Evolutionary conservation across 148 eudicot species (phyloP).

Genomic region (Vaccinium myrtillus): DNA sequence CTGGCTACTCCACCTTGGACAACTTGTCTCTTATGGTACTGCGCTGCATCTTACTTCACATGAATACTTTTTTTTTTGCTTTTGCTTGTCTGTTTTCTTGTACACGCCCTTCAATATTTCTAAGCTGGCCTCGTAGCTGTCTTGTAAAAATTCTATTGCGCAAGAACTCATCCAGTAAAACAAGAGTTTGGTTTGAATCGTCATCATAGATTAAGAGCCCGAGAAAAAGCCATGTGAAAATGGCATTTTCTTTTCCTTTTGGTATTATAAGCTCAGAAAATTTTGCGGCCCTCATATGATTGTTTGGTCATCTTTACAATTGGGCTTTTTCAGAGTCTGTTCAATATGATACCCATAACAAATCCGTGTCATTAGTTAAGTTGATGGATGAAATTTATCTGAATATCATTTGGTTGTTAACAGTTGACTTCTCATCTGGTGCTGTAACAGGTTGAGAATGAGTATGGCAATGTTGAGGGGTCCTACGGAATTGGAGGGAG

Average conservation of each 20-base stretch:
- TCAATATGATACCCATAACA: background rate
- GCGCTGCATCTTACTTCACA: background rate
- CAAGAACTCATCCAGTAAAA: background rate
- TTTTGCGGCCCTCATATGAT: background rate
- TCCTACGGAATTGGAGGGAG: slow-evolving; percentile 43
- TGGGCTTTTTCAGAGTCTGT: background rate
- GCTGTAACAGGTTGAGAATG: slow-evolving; percentile 43
- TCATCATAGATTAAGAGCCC: background rate
- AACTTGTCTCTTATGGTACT: background rate
- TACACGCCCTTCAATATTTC: background rate
- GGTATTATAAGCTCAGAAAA: background rate
- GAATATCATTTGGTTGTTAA: background rate
- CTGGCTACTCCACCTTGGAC: background rate
- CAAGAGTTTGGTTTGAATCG: background rate
- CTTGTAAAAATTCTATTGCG: background rate
- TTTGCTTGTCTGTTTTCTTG: background rate
- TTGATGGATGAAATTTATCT: background rate
- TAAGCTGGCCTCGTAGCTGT: background rate
- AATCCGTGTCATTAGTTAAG: background rate
- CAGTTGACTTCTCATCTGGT: background rate
- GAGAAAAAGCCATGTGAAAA: background rate
- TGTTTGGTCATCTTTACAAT: background rate
- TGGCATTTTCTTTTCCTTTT: background rate
- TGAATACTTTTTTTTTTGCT: background rate
- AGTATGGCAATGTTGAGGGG: slow-evolving; percentile 46